These are phyloP conservation scores for Amaranthus hypochondriacus DNA, from an alignment of 148 eudicot genomes.

Conservation along the genomic window DNA sequence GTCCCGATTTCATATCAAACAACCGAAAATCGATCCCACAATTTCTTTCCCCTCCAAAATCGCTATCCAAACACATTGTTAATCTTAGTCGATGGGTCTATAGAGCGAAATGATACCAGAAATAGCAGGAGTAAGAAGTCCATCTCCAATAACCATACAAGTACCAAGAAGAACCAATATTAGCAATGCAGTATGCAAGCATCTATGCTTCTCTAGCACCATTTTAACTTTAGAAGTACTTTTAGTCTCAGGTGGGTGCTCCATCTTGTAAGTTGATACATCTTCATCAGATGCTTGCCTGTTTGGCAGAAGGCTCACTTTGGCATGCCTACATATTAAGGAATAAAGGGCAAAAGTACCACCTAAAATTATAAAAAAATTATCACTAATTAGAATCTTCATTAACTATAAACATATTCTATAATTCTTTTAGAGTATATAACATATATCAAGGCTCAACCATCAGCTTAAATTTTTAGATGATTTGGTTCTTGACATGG, in stretches of 20 bases:
- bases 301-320: slow-evolving; percentile 77
- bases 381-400: not conserved
- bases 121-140: slow-evolving; percentile 83
- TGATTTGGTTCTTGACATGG: no score
- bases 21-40: no score
- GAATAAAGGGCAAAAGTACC: slow-evolving; percentile 98
- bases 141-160: slow-evolving; percentile 97
- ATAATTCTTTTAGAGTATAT: not conserved
- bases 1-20: no score
- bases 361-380: slow-evolving; percentile 35
- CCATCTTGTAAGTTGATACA: slow-evolving; percentile 70
- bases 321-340: slow-evolving; percentile 84
- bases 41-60: no score
- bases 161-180: slow-evolving; percentile 90
- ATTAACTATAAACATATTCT: not conserved
- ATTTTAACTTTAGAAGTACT: slow-evolving; percentile 48
- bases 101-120: slow-evolving; percentile 43
- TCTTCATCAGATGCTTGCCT: slow-evolving; percentile 75
- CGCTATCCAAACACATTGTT: no score
- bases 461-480: no score
- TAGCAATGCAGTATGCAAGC: slow-evolving; percentile 69
- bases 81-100: not conserved
- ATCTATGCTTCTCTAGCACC: slow-evolving; percentile 66
- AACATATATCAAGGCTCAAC: no score
- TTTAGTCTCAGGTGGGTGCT: slow-evolving; percentile 56